phyloP scores from a whole-genome alignment of 192 early-diverging fungal genomes.

The Coemansia interrupta region DNA sequence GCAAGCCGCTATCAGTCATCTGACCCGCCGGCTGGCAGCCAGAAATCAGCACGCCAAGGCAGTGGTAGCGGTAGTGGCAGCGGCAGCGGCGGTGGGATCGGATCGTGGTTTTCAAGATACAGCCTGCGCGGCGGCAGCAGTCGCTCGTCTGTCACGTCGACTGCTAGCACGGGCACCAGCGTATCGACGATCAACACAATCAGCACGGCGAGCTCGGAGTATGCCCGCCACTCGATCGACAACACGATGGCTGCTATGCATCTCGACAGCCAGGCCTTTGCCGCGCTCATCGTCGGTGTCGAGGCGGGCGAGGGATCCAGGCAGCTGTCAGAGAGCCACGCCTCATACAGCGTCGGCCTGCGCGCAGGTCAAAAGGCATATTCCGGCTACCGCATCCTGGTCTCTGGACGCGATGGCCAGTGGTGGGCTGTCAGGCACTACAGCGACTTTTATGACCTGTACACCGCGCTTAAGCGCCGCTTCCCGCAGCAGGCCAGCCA shows the following conservation, averaged over 20 bases:
- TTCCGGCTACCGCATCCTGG: constrained; percentile 46
- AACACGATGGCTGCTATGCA: constrained; percentile 40
- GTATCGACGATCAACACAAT: constrained; percentile 29
- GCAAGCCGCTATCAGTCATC: neutral
- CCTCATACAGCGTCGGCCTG: constrained; percentile 11
- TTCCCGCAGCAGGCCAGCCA: constrained; percentile 21
- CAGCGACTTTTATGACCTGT: constrained; percentile 52
- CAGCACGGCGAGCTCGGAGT: constrained; percentile 26
- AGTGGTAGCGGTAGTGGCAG: constrained; percentile 35
- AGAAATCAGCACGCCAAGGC: constrained; percentile 11
- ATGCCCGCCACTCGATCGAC: constrained; percentile 45
- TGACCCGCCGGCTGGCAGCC: constrained; percentile 5
- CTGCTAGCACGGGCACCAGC: constrained; percentile 30
- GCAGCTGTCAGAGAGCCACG: neutral
- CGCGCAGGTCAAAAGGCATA: constrained; percentile 24
- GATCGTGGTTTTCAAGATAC: constrained; percentile 48
- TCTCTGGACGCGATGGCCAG: constrained; percentile 43
- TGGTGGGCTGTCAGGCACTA: constrained; percentile 45
- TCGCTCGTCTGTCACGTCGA: constrained; percentile 39
- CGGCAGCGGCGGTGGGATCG: constrained; percentile 25
- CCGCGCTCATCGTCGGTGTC: constrained; percentile 45
- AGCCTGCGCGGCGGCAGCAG: constrained; percentile 32
- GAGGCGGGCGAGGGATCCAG: constrained; percentile 17
- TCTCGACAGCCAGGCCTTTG: constrained; percentile 36
- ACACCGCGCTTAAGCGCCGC: constrained; percentile 18